phyloP scores from a whole-genome alignment of 169 alveolate genomes.

The Plasmodium relictum region DNA sequence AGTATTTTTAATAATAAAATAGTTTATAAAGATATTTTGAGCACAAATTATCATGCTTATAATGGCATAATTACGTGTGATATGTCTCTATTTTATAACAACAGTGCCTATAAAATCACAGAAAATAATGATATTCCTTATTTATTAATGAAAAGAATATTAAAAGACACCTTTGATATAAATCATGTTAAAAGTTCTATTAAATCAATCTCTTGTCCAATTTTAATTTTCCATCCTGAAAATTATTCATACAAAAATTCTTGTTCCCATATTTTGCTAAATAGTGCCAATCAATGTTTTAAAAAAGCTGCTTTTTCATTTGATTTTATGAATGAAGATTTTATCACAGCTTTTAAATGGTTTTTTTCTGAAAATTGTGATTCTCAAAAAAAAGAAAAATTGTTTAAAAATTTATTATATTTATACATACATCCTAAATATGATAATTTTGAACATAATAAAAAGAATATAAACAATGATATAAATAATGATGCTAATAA shows the following conservation, averaged over 20 bases:
- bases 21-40: background rate
- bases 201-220: conserved; percentile 45
- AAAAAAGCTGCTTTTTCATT: conserved; percentile 60
- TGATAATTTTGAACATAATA: background rate
- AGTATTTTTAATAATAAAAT: background rate
- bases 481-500: background rate
- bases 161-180: conserved; percentile 70
- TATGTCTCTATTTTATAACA: conserved; percentile 61
- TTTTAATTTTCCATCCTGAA: conserved; percentile 64
- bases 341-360: conserved; percentile 54
- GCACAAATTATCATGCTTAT: background rate
- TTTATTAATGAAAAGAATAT: conserved; percentile 54
- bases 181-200: conserved; percentile 45
- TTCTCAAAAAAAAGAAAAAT: conserved; percentile 39
- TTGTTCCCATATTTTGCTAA: conserved; percentile 47
- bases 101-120: background rate
- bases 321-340: conserved; percentile 77
- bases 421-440: conserved; percentile 40
- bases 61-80: conserved; percentile 53
- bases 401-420: conserved; percentile 48
- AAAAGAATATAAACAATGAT: background rate
- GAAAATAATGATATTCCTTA: conserved; percentile 39
- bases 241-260: conserved; percentile 58
- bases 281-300: conserved; percentile 30
- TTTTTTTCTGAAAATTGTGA: conserved; percentile 42